phyloP scores from a whole-genome alignment of 371 early-diverging fungal genomes.

The Lichtheimia ramosa region DNA sequence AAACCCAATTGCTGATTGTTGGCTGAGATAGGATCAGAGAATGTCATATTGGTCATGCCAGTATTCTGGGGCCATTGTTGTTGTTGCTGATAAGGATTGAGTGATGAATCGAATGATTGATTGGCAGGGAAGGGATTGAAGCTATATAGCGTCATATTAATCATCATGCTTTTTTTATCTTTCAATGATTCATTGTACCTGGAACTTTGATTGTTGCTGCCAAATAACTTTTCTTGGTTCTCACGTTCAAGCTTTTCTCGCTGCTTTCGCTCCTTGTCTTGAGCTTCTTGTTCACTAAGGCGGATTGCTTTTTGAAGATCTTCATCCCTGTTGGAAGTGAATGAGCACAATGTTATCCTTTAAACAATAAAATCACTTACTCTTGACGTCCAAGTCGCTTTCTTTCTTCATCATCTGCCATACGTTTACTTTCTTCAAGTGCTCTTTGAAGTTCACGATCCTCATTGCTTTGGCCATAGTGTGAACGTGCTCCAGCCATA shows the following conservation, averaged over 20 bases:
- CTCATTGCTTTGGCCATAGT: conserved; percentile 47
- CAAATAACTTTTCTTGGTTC: conserved; percentile 49
- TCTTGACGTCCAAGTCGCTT: conserved; percentile 1
- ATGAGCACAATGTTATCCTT: neutral
- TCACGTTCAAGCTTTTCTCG: conserved; percentile 28
- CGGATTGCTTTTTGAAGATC: conserved; percentile 43
- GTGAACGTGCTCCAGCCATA: conserved; percentile 37
- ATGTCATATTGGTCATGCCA: conserved; percentile 21
- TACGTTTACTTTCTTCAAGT: conserved; percentile 67
- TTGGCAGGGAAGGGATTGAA: conserved; percentile 25
- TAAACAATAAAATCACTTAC: neutral
- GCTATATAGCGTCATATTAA: conserved; percentile 6
- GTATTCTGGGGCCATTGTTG: conserved; percentile 17
- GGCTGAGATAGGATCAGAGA: conserved; percentile 29
- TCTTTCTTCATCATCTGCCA: conserved; percentile 34
- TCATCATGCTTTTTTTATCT: neutral
- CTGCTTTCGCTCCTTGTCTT: conserved; percentile 36
- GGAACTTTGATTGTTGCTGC: conserved; percentile 1
- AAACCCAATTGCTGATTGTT: conserved; percentile 21
- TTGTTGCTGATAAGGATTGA: conserved; percentile 15
- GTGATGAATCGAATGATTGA: conserved; percentile 12
- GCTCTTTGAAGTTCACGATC: conserved; percentile 83
- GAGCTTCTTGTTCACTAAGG: conserved; percentile 42
- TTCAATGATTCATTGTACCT: neutral
- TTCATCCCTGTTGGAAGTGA: conserved; percentile 25